Percentiles rank a stretch among this genome's conserved stretches.
Conservation (phyloP, 202 grass and related monocot species). For the Zoysia matrella region DNA sequence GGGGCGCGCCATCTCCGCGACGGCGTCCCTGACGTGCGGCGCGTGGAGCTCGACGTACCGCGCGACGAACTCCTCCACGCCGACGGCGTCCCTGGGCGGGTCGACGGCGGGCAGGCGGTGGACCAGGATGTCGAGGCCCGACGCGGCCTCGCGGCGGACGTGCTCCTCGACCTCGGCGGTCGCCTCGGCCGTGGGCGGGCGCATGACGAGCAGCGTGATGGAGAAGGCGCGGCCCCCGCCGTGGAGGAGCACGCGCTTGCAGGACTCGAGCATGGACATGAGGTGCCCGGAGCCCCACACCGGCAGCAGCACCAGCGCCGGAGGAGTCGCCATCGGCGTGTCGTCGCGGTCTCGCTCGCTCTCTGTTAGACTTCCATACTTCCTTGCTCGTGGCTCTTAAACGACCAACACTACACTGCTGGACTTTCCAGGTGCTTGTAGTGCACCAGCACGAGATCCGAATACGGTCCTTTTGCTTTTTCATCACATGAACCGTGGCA, state of each 20-base stretch:
- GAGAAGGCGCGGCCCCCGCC: constrained; percentile 44
- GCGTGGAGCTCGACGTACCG: constrained; percentile 47
- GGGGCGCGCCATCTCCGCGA: constrained; percentile 29
- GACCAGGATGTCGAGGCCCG: constrained; percentile 57
- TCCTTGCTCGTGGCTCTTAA: no score
- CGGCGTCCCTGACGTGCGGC: constrained; percentile 50
- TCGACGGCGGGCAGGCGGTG: constrained; percentile 55
- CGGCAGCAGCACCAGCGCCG: constrained; percentile 58
- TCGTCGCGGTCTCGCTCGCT: background rate
- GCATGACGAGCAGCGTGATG: constrained; percentile 61
- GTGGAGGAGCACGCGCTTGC: constrained; percentile 62
- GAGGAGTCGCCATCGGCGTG: constrained; percentile 19
- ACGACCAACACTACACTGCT: no score
- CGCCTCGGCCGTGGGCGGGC: constrained; percentile 41
- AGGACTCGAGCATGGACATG: constrained; percentile 66
- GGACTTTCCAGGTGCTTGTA: background rate
- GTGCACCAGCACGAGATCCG: no score
- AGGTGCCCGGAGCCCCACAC: constrained; percentile 69
- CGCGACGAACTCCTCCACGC: constrained; percentile 66
- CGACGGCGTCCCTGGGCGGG: background rate
- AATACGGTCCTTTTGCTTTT: no score
- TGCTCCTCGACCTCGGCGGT: constrained; percentile 45
- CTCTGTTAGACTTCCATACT: background rate
- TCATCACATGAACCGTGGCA: no score
- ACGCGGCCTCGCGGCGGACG: constrained; percentile 48